phyloP scores from a whole-genome alignment of 345 rosid species.

The Acer yangbiense region DNA sequence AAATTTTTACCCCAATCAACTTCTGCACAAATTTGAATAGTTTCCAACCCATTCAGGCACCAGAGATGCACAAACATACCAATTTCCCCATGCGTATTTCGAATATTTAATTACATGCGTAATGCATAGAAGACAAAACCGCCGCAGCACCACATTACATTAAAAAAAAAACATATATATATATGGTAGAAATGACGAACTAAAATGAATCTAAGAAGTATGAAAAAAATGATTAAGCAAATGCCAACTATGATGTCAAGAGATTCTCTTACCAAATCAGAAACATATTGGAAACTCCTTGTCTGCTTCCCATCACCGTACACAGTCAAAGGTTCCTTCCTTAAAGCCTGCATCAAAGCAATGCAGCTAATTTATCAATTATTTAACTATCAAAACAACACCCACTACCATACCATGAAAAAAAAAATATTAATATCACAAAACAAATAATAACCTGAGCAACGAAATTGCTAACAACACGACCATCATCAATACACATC shows the following conservation, averaged over 20 bases:
- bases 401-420: too few relatives aligned
- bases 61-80: not conserved
- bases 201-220: not conserved
- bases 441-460: conserved; percentile 62
- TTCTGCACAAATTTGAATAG: not conserved
- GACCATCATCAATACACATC: conserved; percentile 99
- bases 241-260: not conserved
- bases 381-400: not conserved
- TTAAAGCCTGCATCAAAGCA: conserved; percentile 65
- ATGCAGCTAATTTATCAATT: conserved; percentile 8
- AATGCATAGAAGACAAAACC: not conserved
- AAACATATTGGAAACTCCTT: conserved; percentile 97
- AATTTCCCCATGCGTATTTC: not conserved
- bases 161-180: not conserved
- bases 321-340: conserved; percentile 97
- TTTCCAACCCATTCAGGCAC: not conserved
- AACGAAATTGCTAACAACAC: conserved; percentile 97
- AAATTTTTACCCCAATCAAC: not conserved
- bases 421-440: too few relatives aligned
- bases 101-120: not conserved
- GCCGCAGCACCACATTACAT: not conserved
- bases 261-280: conserved; percentile 71
- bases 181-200: too few relatives aligned
- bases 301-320: conserved; percentile 99
- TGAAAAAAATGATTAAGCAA: not conserved